Base-by-base conservation (phyloP, 2,329 filamentous ascomycete species). In the Penicillium capsulatum region DNA sequence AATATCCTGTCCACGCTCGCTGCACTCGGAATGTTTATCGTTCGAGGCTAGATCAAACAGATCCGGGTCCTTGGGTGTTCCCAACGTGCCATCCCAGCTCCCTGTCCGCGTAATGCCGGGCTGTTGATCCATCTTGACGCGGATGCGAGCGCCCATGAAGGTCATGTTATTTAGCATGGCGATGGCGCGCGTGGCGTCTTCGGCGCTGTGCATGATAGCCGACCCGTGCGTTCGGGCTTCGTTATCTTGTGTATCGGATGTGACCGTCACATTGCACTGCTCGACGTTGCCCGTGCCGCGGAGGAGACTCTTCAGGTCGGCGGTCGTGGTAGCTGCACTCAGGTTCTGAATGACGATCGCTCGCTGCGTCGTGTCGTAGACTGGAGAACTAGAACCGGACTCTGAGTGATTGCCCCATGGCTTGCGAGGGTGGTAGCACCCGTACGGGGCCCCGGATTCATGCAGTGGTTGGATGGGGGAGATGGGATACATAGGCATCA, bases 151-250 rank as follows among this genome's bases (percentile, higher is more conserved):
- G 1, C 60, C 62, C 40, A 58, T 57, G 36, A 68, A 62, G 4
- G 45, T 42, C 11, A 56, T 43, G 20, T 62, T 63, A 42, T 68
- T 61, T 36, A 62, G 60, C 34, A 58, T 50, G 1, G 44, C 42
- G 14, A 64, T 53, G 9, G 60, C 61, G n/a, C 54, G 53, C 36
- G 59, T 59, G 3, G 65, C 65, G 22, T 66, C 63, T 1, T 67
- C 64, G 9, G 51, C 44, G 7, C 45, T 58, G 26, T 45, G 54
- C 44, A 67, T 61, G 2, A 57, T 61, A 3, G 60, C 37, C 11
- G 40, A 42, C 9, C 40, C 56, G 6, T 53, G 60, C 2, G 58
- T 55, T 28, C 57, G 57, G 11, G 50, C 45, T 39, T 50, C 51
- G 11, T 48, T 52, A 15, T 49, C 42, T 8, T 47, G 41, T 8